Evolutionary conservation across 805 yeast species (phyloP).

Genomic region (Wickerhamiella bombiphila): DNA sequence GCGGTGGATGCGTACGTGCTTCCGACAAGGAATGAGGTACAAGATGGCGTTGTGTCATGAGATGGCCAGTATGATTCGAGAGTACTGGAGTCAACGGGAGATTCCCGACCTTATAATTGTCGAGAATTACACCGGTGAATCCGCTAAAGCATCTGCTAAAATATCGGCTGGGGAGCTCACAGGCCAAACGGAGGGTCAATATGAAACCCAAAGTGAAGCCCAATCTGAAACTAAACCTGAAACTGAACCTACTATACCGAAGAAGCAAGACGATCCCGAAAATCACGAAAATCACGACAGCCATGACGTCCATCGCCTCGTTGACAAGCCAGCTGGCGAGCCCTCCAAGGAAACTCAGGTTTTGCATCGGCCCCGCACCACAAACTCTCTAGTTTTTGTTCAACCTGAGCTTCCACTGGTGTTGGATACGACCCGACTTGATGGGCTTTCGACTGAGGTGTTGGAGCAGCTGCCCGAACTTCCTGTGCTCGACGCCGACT

Average conservation of each 20-base stretch:
- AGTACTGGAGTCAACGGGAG: conserved; percentile 46
- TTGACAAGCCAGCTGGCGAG: no score
- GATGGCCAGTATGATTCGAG: conserved; percentile 52
- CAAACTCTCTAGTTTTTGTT: no score
- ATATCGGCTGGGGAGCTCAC: background rate
- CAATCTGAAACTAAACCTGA: background rate
- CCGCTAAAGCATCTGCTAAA: background rate
- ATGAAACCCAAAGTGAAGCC: background rate
- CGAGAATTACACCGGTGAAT: no score
- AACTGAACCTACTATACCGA: no score
- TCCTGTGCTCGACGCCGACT: background rate
- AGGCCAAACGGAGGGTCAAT: background rate
- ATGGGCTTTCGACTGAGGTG: background rate
- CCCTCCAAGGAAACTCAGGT: no score
- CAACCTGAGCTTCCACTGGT: background rate
- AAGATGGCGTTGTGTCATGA: conserved; percentile 56
- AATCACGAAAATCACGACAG: no score
- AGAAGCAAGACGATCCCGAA: no score
- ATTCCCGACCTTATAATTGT: no score
- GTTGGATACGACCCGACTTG: background rate
- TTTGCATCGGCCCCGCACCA: no score
- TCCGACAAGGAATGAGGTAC: conserved; percentile 52
- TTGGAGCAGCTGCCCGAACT: background rate
- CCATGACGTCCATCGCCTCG: no score
- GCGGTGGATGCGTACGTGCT: conserved; percentile 71